These are phyloP conservation scores for Carex arenaria DNA, from an alignment of 202 grass and related monocot species.

Conservation along the genomic window DNA sequence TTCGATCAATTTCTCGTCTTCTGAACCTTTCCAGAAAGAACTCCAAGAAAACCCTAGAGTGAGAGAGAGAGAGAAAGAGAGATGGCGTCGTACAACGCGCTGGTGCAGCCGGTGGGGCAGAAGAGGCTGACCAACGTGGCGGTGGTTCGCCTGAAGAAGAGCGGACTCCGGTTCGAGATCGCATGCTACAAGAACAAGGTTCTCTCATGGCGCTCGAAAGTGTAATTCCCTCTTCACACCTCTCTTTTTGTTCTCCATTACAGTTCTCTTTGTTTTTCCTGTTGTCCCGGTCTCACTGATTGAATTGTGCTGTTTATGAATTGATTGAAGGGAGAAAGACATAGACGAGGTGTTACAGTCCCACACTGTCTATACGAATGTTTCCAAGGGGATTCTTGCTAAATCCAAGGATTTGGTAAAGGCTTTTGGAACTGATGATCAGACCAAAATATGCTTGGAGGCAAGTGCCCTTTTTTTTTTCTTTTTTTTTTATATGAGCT, in stretches of 20 bases:
- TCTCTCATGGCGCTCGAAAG: conserved; percentile 67
- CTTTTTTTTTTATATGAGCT: neutral
- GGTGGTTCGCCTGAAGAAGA: conserved; percentile 76
- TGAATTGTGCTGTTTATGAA: neutral
- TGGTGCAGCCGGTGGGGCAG: conserved; percentile 95
- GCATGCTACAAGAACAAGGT: conserved; percentile 97
- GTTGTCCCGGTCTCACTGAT: neutral
- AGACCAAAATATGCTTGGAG: conserved; percentile 66
- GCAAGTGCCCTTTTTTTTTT: neutral
- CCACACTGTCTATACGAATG: conserved; percentile 45
- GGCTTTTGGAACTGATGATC: conserved; percentile 75
- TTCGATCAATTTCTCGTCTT: neutral
- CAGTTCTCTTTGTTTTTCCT: neutral
- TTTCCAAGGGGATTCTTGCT: conserved; percentile 67
- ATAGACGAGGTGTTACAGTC: conserved; percentile 91
- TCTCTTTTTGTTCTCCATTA: neutral
- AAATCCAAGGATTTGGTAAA: conserved; percentile 68
- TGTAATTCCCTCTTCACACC: conserved; percentile 23
- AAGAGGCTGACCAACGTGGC: conserved; percentile 94
- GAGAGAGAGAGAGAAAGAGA: neutral
- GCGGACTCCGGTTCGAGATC: conserved; percentile 66
- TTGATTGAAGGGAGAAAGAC: conserved; percentile 60
- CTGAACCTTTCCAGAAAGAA: neutral
- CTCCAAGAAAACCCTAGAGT: neutral
- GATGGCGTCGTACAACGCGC: conserved; percentile 43